Evolutionary conservation across 2,329 filamentous ascomycete species (phyloP).

Genomic region (Fusarium nygamai): DNA sequence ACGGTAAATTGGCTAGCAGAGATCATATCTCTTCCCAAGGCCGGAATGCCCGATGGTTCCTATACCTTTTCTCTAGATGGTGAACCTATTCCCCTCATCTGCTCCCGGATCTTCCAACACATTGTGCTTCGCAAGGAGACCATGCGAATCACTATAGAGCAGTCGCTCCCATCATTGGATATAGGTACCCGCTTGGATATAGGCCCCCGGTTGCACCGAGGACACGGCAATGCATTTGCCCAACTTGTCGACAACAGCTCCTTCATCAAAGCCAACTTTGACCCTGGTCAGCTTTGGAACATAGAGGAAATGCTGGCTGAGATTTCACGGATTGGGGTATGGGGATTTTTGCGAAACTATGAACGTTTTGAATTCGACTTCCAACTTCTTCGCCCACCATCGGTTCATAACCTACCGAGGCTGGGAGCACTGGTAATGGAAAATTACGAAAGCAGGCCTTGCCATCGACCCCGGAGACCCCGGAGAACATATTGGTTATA

Average conservation of each 20-base stretch:
- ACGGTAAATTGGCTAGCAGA: not conserved
- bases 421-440: not conserved
- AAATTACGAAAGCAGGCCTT: not conserved
- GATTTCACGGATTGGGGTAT: accelerated
- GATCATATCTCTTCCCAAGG: accelerated
- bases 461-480: no score
- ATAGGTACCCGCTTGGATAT: accelerated
- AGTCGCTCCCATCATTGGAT: not conserved
- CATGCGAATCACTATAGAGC: not conserved
- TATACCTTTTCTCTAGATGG: not conserved
- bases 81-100: accelerated
- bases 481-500: not conserved
- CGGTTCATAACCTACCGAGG: accelerated
- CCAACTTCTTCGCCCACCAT: accelerated
- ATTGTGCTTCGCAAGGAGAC: not conserved
- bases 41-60: not conserved
- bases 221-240: not conserved
- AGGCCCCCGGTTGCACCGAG: accelerated
- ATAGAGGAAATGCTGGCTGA: not conserved
- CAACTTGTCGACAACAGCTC: not conserved
- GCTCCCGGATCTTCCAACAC: not conserved
- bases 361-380: not conserved
- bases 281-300: not conserved
- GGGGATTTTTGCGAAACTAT: accelerated
- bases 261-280: not conserved